phyloP scores from a whole-genome alignment of 768 basidiomycete species.

The Hericium erinaceus region DNA sequence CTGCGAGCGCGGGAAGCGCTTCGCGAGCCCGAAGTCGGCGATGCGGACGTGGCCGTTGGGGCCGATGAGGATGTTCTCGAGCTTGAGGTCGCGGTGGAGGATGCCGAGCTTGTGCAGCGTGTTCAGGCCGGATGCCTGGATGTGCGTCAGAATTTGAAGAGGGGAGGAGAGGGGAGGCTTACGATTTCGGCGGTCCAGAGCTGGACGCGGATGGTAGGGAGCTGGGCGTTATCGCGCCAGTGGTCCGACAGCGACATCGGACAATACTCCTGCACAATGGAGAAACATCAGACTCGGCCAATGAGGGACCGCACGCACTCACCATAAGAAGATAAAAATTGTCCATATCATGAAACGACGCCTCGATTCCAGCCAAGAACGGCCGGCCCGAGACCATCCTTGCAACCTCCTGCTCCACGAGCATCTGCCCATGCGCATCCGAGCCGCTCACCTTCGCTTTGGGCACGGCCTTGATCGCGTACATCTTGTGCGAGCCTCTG shows the following conservation, averaged over 20 bases:
- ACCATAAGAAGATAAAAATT: conserved; percentile 20
- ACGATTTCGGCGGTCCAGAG: conserved; percentile 30
- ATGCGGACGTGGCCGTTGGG: conserved; percentile 85
- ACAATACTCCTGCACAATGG: conserved; percentile 16
- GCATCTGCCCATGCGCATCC: conserved; percentile 1
- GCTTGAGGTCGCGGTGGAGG: conserved; percentile 92
- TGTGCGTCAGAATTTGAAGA: neutral
- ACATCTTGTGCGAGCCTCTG: conserved; percentile 5
- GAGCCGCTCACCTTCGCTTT: conserved; percentile 4
- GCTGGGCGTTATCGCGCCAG: conserved; percentile 4
- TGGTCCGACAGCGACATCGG: conserved; percentile 6
- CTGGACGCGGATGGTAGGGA: conserved; percentile 14
- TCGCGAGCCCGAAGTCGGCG: conserved; percentile 67
- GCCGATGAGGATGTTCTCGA: conserved; percentile 89
- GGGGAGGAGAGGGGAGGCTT: conserved; percentile 1
- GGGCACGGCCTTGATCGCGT: conserved; percentile 16
- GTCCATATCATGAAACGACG: conserved; percentile 15
- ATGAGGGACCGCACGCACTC: neutral
- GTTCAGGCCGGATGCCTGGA: conserved; percentile 50
- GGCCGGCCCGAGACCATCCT: conserved; percentile 8
- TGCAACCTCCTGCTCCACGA: conserved; percentile 3
- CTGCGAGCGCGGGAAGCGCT: conserved; percentile 2
- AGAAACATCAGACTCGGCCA: neutral
- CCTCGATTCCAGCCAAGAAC: conserved; percentile 15
- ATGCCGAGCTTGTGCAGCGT: conserved; percentile 88